phyloP scores from a whole-genome alignment of 768 basidiomycete genomes.

The Hemileccinum impolitum region DNA sequence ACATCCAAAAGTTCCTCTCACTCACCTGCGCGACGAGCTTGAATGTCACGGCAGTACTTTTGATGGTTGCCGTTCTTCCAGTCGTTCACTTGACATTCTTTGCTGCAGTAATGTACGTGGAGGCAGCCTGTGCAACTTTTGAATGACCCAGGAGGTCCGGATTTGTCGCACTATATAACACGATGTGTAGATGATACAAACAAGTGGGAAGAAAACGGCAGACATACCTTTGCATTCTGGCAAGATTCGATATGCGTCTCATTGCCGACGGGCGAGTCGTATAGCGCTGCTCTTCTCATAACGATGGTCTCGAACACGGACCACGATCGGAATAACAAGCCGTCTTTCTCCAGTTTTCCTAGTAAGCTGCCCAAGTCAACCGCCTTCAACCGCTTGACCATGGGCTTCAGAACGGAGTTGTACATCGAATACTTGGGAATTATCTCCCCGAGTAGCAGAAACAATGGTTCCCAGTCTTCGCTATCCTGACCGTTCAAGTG shows the following conservation, averaged over 20 bases:
- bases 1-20: neutral
- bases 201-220: neutral
- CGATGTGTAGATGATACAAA: neutral
- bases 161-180: conserved; percentile 20
- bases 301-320: conserved; percentile 18
- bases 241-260: conserved; percentile 22
- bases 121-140: conserved; percentile 28
- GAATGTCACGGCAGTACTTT: conserved; percentile 26
- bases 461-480: conserved; percentile 30
- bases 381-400: conserved; percentile 12
- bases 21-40: conserved; percentile 25
- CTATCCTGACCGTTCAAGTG: conserved; percentile 14
- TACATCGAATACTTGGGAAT: conserved; percentile 29
- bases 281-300: conserved; percentile 12
- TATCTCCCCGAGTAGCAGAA: conserved; percentile 21
- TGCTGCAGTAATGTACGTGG: conserved; percentile 30
- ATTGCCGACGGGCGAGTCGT: conserved; percentile 2
- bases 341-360: conserved; percentile 13
- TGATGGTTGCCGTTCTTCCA: conserved; percentile 29
- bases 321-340: conserved; percentile 21
- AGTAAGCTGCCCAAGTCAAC: conserved; percentile 13
- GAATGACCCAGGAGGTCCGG: conserved; percentile 23
- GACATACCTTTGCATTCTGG: conserved; percentile 24
- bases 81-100: conserved; percentile 29
- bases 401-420: conserved; percentile 15